Conservation (phyloP, 1,284 basidiomycete genomes). For the Psilocybe mexicana region DNA sequence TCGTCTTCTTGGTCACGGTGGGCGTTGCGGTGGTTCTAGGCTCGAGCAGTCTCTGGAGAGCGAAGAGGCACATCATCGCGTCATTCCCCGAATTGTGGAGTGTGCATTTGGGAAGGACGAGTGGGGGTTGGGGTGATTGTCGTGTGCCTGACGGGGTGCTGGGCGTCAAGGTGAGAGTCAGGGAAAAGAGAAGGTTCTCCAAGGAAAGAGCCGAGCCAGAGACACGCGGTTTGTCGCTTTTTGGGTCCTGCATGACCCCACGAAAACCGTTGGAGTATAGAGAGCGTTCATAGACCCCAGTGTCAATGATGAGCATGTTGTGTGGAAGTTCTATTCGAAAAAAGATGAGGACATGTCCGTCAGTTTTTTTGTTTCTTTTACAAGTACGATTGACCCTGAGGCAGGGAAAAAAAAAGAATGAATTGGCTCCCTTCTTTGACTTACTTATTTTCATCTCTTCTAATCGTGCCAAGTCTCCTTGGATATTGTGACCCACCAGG, state of each 20-base stretch:
- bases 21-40: conserved; percentile 39
- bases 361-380: neutral
- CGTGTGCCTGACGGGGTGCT: conserved; percentile 8
- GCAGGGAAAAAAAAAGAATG: conserved; percentile 3
- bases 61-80: conserved; percentile 63
- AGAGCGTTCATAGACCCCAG: conserved; percentile 58
- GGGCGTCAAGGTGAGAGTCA: conserved; percentile 21
- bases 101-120: conserved; percentile 41
- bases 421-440: conserved; percentile 33
- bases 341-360: neutral
- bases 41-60: conserved; percentile 64
- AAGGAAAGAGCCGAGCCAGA: conserved; percentile 55
- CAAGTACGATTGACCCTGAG: neutral
- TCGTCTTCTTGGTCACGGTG: conserved; percentile 28
- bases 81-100: conserved; percentile 75
- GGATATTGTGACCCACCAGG: conserved; percentile 69
- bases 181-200: conserved; percentile 44
- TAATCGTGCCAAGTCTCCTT: conserved; percentile 55
- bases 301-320: conserved; percentile 75
- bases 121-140: conserved; percentile 19
- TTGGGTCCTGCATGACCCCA: conserved; percentile 59
- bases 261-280: conserved; percentile 59
- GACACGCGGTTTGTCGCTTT: conserved; percentile 48
- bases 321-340: conserved; percentile 61
- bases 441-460: conserved; percentile 78